Evolutionary conservation across 2,329 filamentous ascomycete genomes (phyloP), one percentile per base, ranked within the genome.

Genomic region (Sclerotinia borealis): DNA sequence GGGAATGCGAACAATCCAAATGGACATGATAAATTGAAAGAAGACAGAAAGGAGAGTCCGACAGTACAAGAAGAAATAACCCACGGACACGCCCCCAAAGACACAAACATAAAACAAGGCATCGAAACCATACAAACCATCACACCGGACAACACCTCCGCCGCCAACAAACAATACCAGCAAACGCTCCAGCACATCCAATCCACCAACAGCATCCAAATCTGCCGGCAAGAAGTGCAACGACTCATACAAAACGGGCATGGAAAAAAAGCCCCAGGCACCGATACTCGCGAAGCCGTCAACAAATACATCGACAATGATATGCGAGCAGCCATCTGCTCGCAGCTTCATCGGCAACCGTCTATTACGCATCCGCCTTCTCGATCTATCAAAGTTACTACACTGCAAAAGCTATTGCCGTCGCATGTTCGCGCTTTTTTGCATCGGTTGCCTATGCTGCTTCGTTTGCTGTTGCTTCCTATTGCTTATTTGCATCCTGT

Each of bases 401-500:
- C 80, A 1, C 73, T 83, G 1, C 74, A 78, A 54, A 78, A 78
- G 37, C 71, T 78, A 13, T 75, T 74, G 2, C 72, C 77, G 51
- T 78, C 78, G 2, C 72, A 73, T 10, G 66, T 80, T 31, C 76
- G 77, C 52, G 69, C 69, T 13, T 80, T 82, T 64, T 56, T 82
- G 27, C 81, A 83, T 69, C 76, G 80, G 11, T 69, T 83, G 5
- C 81, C 81, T 0, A 76, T 83, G 60, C 74, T 83, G 2, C 75
- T 80, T 9, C 77, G 81, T 19, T 66, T 80, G 0, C 75, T 82
- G 7, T 75, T 84, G 1, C 78, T 75, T 29, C 78, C 80, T 0
- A 70, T 84, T 4, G 78, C 77, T 64, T 82, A 83, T 66, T 82
- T 83, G 63, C 81, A 84, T 64, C 78, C 80, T 0, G 76, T 83